Base-by-base conservation (phyloP, 2,329 filamentous ascomycete genomes). In the Beauveria bassiana region DNA sequence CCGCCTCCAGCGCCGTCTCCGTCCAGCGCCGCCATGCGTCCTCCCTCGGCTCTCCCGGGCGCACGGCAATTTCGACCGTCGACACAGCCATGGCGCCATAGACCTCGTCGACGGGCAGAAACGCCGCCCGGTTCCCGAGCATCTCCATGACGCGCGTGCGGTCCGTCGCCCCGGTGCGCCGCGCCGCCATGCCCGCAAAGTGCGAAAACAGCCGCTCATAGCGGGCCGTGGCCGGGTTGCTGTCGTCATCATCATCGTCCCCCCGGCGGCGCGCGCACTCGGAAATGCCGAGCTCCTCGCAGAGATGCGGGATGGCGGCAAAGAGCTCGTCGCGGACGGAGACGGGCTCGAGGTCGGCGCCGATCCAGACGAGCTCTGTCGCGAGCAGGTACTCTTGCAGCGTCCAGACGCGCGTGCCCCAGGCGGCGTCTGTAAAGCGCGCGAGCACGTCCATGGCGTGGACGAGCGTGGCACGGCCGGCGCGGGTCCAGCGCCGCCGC, bases 331-430 rank as follows among this genome's bases (percentile, higher is more conserved):
- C 54, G 18, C 6, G 20, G 54, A 57, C 24, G 22, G 18, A 34
- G 7, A 57, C 6, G 5, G 54, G 54, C 26, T n/a, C 16, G n/a
- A 57, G 28, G 22, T 57, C 54, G 42, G 54, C 40, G 54, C 54
- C 54, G 26, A 57, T 57, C 54, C 54, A 57, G 3, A 57, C 10
- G n/a, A 57, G 9, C 2, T 38, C 20, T 6, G 26, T 26, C 16
- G 26, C 54, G 18, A 57, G 43, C 6, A 57, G 26, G 42, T 57
- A 57, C 42, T 57, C 54, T 31, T 57, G 54, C 42, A 57, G 43
- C 28, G 54, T 57, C 54, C 54, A 57, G 28, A 57, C 43, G 26
- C 54, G 54, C 16, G 54, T 57, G 42, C 54, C 54, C 54, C 54
- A 57, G 24, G 54, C 42, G 1, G 40, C 20, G 8, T 31, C 22